phyloP scores from a whole-genome alignment of 2,329 filamentous ascomycete genomes.

The Colletotrichum orchidophilum region DNA sequence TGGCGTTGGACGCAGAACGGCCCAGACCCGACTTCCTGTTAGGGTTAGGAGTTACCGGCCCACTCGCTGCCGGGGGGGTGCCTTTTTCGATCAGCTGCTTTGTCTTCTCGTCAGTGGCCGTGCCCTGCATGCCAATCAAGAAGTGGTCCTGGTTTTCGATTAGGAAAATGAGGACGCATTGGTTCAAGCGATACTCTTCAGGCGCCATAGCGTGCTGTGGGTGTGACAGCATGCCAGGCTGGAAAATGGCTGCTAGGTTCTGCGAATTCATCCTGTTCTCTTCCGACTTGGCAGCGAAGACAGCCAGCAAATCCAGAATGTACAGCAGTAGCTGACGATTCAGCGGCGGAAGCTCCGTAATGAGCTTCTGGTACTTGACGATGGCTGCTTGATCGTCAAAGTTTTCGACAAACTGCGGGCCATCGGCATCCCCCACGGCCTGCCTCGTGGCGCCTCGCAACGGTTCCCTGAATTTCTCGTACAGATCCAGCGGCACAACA shows the following conservation, averaged over 20 bases:
- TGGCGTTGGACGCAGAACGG: constrained; percentile 87
- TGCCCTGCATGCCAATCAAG: constrained; percentile 97
- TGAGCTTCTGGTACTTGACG: constrained; percentile 83
- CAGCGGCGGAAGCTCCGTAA: constrained; percentile 90
- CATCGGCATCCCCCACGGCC: constrained; percentile 74
- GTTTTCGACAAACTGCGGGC: constrained; percentile 74
- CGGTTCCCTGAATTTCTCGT: constrained; percentile 89
- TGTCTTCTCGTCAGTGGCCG: constrained; percentile 89
- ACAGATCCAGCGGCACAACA: constrained; percentile 93
- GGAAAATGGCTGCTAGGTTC: constrained; percentile 96
- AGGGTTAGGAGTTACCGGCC: constrained; percentile 59
- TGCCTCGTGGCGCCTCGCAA: constrained; percentile 77
- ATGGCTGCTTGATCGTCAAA: constrained; percentile 76
- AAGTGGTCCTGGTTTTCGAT: constrained; percentile 99
- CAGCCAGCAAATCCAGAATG: constrained; percentile 92
- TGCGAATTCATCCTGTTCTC: constrained; percentile 96
- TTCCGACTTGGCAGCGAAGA: constrained; percentile 96
- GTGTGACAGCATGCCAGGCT: constrained; percentile 94
- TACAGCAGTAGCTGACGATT: constrained; percentile 95
- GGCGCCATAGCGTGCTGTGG: constrained; percentile 95
- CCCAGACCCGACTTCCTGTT: constrained; percentile 67
- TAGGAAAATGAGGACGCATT: constrained; percentile 96
- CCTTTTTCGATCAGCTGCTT: constrained; percentile 74
- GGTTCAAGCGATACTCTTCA: constrained; percentile 91
- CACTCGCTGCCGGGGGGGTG: constrained; percentile 60